Evolutionary conservation across 257 asterid genomes (phyloP).

Genomic region (Coffea canephora): DNA sequence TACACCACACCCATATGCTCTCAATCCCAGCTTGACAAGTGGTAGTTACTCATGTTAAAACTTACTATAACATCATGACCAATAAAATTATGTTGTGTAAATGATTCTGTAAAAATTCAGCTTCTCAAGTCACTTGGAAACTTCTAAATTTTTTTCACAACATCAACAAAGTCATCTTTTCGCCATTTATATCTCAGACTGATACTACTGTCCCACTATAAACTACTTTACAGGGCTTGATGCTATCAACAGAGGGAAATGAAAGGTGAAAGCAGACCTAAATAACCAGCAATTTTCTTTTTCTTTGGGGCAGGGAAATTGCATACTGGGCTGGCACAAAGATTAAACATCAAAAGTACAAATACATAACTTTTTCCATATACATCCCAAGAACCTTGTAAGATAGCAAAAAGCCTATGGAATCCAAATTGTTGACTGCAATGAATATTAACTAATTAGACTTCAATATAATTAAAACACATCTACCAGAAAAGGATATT

Average conservation of each 20-base stretch:
- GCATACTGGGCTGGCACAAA: background rate
- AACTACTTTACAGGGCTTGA: background rate
- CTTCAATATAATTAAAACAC: background rate
- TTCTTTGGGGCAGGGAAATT: background rate
- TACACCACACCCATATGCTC: background rate
- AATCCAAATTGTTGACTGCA: background rate
- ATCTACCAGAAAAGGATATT: slow-evolving; percentile 51
- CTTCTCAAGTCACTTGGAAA: background rate
- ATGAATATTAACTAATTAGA: background rate
- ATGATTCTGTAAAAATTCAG: background rate
- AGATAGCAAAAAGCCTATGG: slow-evolving; percentile 1
- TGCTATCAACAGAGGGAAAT: background rate
- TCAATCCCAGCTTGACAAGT: background rate
- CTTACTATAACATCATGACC: too few relatives aligned
- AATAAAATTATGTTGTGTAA: too few relatives aligned
- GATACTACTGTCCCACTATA: background rate
- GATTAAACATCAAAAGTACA: background rate
- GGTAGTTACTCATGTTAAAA: background rate
- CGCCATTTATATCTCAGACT: background rate
- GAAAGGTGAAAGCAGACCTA: background rate
- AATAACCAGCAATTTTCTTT: background rate
- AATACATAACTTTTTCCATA: background rate
- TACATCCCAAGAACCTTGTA: background rate
- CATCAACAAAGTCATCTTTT: background rate
- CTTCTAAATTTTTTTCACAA: background rate